Evolutionary conservation across 768 basidiomycete genomes (phyloP), one percentile per base, ranked within the genome.

Genomic region (Suillus lakei): DNA sequence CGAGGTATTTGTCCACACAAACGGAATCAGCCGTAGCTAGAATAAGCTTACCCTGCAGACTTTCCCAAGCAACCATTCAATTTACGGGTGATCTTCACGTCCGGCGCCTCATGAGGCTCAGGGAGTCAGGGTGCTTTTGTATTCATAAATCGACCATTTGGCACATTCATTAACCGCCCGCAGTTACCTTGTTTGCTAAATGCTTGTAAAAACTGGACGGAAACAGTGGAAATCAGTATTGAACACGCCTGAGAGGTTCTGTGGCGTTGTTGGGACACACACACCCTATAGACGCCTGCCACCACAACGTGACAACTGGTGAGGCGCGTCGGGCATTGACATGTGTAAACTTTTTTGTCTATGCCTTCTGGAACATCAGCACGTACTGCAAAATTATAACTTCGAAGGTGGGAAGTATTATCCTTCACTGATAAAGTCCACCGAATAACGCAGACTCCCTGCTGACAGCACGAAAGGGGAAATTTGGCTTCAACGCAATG

Each of bases 211-310:
- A 61, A 16, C 18, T 43, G 59, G 58, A 66, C 56, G 62, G 64
- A 50, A 44, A 60, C 50, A 67, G 70, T 39, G 53, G 50, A 67
- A 8, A 51, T 51, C 50, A 72, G 44, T 2, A 64, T 65, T 65
- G 34, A 69, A 69, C 74, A 76, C 66, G 74, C 74, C 73, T 76
- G 51, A 71, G 68, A 68, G 65, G 71, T 55, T 70, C 64, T 68
- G 74, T 77, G 76, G 74, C 72, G 76, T 71, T 48, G 15, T 26
- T 48, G n/a, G 46, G 46, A 67, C 59, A 56, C 66, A 62, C 63
- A 62, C 23, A 64, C 28, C 66, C 61, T 65, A 58, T 61, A 21
- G 62, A 54, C 26, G 28, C 41, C 50, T 51, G 65, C 41, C 62
- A 59, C 44, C 60, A 56, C n/a, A 61, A 16, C 50, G 28, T 51